Evolutionary conservation across 495 filamentous ascomycete genomes (phyloP).

Genomic region (Glarea lozoyensis): DNA sequence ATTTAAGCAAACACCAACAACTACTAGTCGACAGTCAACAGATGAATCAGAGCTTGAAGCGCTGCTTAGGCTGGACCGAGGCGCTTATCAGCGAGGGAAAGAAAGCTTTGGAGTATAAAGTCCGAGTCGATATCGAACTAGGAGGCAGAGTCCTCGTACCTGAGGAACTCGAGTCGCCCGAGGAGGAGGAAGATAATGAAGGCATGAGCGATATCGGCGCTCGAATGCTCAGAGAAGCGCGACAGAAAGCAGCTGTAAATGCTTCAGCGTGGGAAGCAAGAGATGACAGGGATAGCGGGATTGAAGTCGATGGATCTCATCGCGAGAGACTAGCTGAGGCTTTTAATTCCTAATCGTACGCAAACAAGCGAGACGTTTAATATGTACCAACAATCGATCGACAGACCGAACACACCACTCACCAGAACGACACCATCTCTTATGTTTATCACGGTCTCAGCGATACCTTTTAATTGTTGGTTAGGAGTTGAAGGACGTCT

Average conservation of each 20-base stretch:
- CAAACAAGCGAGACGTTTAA: no score
- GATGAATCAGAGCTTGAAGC: constrained; percentile 86
- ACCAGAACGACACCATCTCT: no score
- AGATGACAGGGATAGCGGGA: constrained; percentile 45
- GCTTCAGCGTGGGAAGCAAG: constrained; percentile 19
- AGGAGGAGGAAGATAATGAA: constrained; percentile 14
- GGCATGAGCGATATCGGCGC: constrained; percentile 17
- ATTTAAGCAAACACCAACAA: constrained; percentile 82
- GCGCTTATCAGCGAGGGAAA: constrained; percentile 80
- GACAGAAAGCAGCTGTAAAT: constrained; percentile 13
- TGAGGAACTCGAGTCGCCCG: constrained; percentile 37
- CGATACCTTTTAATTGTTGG: no score
- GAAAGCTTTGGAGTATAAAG: constrained; percentile 74
- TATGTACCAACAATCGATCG: no score
- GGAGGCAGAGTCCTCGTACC: constrained; percentile 71
- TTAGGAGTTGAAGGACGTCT: no score
- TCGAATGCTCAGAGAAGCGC: constrained; percentile 14
- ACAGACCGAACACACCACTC: no score
- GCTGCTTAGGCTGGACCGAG: constrained; percentile 81
- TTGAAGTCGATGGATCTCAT: constrained; percentile 27
- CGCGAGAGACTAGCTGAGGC: background rate
- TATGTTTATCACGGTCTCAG: no score
- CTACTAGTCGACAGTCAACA: constrained; percentile 81
- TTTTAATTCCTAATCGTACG: no score
- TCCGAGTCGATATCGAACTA: constrained; percentile 68